Conservation (phyloP, 108 stramenopile genomes). For the Discostella pseudostelligera region DNA sequence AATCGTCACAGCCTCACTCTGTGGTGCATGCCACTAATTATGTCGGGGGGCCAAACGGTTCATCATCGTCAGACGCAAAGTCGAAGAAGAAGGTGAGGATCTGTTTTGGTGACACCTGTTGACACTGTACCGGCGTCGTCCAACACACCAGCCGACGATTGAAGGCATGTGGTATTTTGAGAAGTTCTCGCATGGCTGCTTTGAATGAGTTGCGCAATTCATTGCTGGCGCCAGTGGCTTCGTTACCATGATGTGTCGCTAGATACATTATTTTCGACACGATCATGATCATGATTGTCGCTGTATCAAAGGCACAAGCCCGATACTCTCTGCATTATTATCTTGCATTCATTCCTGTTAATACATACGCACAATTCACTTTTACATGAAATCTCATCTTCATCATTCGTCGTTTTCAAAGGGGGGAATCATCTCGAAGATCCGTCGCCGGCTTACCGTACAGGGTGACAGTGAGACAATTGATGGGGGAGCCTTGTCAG, state of each 20-base stretch:
- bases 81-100: slow-evolving; percentile 13
- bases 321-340: too few species aligned
- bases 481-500: slow-evolving; percentile 50
- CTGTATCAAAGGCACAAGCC: too few species aligned
- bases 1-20: too few species aligned
- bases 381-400: background rate
- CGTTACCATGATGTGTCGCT: background rate
- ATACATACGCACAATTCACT: slow-evolving; percentile 41
- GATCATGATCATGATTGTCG: background rate
- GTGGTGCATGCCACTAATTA: background rate
- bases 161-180: background rate
- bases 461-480: slow-evolving; percentile 73
- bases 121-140: too few species aligned
- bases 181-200: background rate
- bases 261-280: background rate
- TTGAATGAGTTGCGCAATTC: background rate
- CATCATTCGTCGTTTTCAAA: slow-evolving; percentile 4
- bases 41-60: slow-evolving; percentile 8
- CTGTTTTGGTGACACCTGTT: background rate
- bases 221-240: background rate
- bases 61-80: slow-evolving; percentile 4
- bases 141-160: background rate
- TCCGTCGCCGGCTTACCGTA: slow-evolving; percentile 89
- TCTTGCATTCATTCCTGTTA: slow-evolving; percentile 7
- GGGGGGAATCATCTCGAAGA: slow-evolving; percentile 58